These are phyloP conservation scores for Lodderomyces parapsilosis DNA, from an alignment of 1,139 yeast species.

Conservation along the genomic window DNA sequence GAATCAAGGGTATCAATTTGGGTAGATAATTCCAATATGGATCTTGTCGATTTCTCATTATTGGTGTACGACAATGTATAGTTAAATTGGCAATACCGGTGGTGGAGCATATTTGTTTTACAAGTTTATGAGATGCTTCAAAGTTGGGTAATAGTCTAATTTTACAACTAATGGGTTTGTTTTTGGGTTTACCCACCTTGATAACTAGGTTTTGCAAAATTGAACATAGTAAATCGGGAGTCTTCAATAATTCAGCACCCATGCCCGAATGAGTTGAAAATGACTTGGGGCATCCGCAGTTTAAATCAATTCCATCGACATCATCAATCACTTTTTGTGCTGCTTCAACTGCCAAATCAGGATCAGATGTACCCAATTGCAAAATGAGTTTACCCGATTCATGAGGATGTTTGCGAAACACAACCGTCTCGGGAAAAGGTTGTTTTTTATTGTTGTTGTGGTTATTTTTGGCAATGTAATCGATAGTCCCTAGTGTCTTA, in stretches of 20 bases:
- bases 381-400: slow-evolving; percentile 62
- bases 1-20: slow-evolving; percentile 61
- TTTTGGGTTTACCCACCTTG: slow-evolving; percentile 74
- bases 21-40: slow-evolving; percentile 71
- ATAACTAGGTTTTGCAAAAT: slow-evolving; percentile 68
- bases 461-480: slow-evolving; percentile 35
- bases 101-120: slow-evolving; percentile 61
- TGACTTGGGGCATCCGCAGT: slow-evolving; percentile 95
- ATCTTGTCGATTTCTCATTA: slow-evolving; percentile 83
- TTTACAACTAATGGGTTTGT: slow-evolving; percentile 85
- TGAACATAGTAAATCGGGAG: slow-evolving; percentile 73
- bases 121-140: slow-evolving; percentile 60
- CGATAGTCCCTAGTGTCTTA: slow-evolving; percentile 54
- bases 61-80: slow-evolving; percentile 85
- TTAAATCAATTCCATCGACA: slow-evolving; percentile 89
- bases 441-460: slow-evolving; percentile 15
- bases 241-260: slow-evolving; percentile 90
- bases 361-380: slow-evolving; percentile 85
- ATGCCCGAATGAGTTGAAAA: slow-evolving; percentile 89
- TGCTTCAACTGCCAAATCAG: slow-evolving; percentile 84
- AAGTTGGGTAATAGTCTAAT: slow-evolving; percentile 67
- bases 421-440: slow-evolving; percentile 27
- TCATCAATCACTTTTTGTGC: slow-evolving; percentile 77
- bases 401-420: slow-evolving; percentile 70
- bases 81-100: slow-evolving; percentile 88